Conservation (phyloP, 192 early-diverging fungal species). For the Coemansia sp. region DNA sequence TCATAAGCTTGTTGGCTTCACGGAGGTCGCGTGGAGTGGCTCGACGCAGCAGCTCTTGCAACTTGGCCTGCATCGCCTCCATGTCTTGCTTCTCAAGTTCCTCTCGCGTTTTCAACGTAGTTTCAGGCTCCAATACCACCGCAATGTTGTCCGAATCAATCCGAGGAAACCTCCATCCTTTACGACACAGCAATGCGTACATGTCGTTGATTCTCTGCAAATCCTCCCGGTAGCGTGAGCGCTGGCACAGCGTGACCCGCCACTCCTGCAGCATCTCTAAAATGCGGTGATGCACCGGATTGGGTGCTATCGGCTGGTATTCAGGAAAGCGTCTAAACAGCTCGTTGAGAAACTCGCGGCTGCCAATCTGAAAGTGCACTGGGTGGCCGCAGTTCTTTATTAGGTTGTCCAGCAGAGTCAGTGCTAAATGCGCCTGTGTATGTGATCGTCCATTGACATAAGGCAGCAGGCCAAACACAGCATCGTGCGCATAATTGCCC, state of each 20-base stretch:
- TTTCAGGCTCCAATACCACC: constrained; percentile 50
- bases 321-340: constrained; percentile 93
- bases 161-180: constrained; percentile 64
- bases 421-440: constrained; percentile 41
- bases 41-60: constrained; percentile 95
- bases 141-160: constrained; percentile 36
- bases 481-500: constrained; percentile 63
- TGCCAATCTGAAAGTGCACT: constrained; percentile 92
- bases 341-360: constrained; percentile 97
- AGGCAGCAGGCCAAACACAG: constrained; percentile 41
- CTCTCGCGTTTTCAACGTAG: constrained; percentile 79
- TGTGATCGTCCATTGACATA: constrained; percentile 53
- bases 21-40: constrained; percentile 89
- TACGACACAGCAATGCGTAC: constrained; percentile 82
- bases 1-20: constrained; percentile 97
- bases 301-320: constrained; percentile 64
- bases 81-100: constrained; percentile 96
- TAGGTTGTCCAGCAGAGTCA: constrained; percentile 87
- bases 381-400: constrained; percentile 99
- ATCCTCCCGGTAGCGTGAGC: constrained; percentile 90
- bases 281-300: constrained; percentile 79
- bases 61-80: constrained; percentile 65
- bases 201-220: constrained; percentile 94
- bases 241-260: constrained; percentile 83
- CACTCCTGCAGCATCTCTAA: constrained; percentile 93